These are phyloP conservation scores for Zhuliangozyma blackwelliae DNA, from an alignment of 1,139 yeast genomes.

Conservation along the genomic window DNA sequence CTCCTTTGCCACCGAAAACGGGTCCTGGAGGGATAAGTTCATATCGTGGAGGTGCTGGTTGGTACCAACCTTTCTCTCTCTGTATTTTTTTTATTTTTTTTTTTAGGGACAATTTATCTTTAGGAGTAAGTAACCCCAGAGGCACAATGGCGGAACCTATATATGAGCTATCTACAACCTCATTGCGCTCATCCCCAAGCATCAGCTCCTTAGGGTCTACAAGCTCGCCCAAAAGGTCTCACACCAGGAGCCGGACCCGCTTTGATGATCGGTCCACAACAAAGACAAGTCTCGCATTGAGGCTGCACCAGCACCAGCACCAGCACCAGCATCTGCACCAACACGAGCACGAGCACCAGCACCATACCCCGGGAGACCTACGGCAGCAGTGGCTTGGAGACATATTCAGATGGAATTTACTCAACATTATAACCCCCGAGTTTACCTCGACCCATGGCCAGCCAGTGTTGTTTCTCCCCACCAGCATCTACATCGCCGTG, in stretches of 20 bases:
- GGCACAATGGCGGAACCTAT: too few species aligned
- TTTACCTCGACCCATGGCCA: constrained; percentile 42
- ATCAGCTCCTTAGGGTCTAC: neutral
- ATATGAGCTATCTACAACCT: too few species aligned
- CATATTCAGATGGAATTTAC: constrained; percentile 24
- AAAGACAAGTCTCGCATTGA: constrained; percentile 19
- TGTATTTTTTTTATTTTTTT: too few species aligned
- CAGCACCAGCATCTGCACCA: too few species aligned
- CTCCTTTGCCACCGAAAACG: constrained; percentile 88
- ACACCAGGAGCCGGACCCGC: constrained; percentile 10
- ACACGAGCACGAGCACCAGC: neutral
- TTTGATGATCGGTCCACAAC: constrained; percentile 42
- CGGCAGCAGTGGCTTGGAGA: constrained; percentile 3
- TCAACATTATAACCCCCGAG: constrained; percentile 17
- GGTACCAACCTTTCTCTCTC: too few species aligned
- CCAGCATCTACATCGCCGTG: constrained; percentile 48
- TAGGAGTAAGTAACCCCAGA: too few species aligned
- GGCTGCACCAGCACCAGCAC: constrained; percentile 2
- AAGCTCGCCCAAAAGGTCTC: constrained; percentile 6
- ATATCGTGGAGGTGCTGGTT: constrained; percentile 22
- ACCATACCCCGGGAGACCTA: neutral
- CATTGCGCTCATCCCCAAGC: neutral
- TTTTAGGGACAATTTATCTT: too few species aligned
- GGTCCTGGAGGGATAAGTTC: constrained; percentile 88
- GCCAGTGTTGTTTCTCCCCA: constrained; percentile 44